These are phyloP conservation scores for Parastagonospora nodorum DNA, from an alignment of 2,329 filamentous ascomycete genomes.

Conservation along the genomic window DNA sequence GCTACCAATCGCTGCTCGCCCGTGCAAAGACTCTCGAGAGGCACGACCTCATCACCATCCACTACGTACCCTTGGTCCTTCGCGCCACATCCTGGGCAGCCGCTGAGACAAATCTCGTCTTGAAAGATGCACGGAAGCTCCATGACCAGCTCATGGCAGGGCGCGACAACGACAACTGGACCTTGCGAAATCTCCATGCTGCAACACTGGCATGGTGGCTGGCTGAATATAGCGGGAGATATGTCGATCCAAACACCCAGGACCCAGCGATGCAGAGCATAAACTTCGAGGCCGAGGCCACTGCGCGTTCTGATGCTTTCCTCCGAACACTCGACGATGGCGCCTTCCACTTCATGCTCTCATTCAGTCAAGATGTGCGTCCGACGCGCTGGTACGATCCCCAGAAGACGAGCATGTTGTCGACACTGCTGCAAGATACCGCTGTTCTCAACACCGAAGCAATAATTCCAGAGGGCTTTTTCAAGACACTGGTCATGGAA, in stretches of 20 bases:
- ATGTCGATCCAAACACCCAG: slow-evolving; percentile 71
- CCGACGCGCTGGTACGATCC: slow-evolving; percentile 86
- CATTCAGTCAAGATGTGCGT: slow-evolving; percentile 80
- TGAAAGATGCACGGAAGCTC: slow-evolving; percentile 72
- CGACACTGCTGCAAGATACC: slow-evolving; percentile 82
- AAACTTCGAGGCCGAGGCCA: slow-evolving; percentile 69
- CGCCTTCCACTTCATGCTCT: slow-evolving; percentile 88
- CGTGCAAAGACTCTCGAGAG: slow-evolving; percentile 72
- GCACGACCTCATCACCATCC: slow-evolving; percentile 76
- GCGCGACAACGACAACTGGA: slow-evolving; percentile 72
- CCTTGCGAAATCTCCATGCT: slow-evolving; percentile 75
- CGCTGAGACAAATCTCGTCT: slow-evolving; percentile 68
- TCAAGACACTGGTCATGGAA: slow-evolving; percentile 75
- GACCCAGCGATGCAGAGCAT: slow-evolving; percentile 57
- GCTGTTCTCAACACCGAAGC: slow-evolving; percentile 70
- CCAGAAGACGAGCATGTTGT: slow-evolving; percentile 78
- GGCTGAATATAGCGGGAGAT: slow-evolving; percentile 89
- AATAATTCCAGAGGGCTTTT: slow-evolving; percentile 70
- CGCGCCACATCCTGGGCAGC: slow-evolving; percentile 79
- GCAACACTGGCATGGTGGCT: slow-evolving; percentile 85
- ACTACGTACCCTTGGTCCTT: slow-evolving; percentile 80
- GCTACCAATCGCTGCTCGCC: slow-evolving; percentile 74
- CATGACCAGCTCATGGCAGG: slow-evolving; percentile 70
- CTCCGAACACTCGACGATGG: slow-evolving; percentile 81
- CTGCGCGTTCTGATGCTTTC: slow-evolving; percentile 73